Evolutionary conservation across 2,329 filamentous ascomycete genomes (phyloP).

Genomic region (Pseudocercospora fuligena): DNA sequence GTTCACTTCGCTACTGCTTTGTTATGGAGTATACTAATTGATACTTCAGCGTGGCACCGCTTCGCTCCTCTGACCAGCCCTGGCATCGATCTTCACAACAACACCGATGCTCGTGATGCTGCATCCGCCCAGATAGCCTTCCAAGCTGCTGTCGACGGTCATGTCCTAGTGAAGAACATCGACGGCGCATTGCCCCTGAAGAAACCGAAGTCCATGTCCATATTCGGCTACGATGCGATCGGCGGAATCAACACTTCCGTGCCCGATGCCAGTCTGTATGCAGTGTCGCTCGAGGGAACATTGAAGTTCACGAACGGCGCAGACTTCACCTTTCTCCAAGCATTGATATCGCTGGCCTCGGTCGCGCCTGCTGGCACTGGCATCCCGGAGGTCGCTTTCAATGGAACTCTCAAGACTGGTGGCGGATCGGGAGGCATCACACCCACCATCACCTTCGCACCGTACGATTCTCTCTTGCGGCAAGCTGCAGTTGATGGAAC

Average conservation of each 20-base stretch:
- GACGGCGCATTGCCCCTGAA: conserved; percentile 60
- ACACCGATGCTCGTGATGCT: conserved; percentile 59
- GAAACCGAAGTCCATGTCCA: conserved; percentile 55
- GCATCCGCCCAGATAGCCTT: conserved; percentile 55
- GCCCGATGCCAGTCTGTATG: conserved; percentile 18
- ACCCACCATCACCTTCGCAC: conserved; percentile 32
- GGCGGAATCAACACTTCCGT: conserved; percentile 26
- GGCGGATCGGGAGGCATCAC: conserved; percentile 38
- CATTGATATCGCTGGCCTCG: conserved; percentile 17
- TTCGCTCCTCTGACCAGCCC: conserved; percentile 29
- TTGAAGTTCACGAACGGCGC: conserved; percentile 22
- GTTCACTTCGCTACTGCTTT: background rate
- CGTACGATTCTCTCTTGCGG: conserved; percentile 35
- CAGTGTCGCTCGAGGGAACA: conserved; percentile 22
- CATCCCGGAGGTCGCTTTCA: conserved; percentile 31
- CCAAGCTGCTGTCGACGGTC: conserved; percentile 63
- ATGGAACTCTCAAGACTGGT: conserved; percentile 38
- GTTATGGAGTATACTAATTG: background rate
- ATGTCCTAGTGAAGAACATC: conserved; percentile 66
- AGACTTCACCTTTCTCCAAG: conserved; percentile 21
- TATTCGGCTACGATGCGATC: conserved; percentile 45
- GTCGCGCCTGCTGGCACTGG: conserved; percentile 15
- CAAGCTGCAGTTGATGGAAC: conserved; percentile 36
- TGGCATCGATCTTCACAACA: conserved; percentile 57
- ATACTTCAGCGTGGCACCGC: conserved; percentile 29